phyloP scores from a whole-genome alignment of 2,329 filamentous ascomycete species.

The Penicillium olsonii region DNA sequence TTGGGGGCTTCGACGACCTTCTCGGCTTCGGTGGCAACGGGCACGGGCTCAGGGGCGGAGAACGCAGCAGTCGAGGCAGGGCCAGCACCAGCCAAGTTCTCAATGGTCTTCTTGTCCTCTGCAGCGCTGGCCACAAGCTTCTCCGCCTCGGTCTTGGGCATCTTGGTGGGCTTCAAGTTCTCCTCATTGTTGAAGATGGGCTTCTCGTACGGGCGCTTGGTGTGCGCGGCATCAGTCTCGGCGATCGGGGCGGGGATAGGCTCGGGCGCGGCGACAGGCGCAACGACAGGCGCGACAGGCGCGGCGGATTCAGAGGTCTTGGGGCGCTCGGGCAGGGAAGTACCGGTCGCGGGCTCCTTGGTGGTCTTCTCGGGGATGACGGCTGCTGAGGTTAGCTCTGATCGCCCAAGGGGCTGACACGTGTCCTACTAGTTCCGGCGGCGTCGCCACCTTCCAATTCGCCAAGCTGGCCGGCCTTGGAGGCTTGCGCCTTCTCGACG shows the following conservation, averaged over 20 bases:
- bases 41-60: slow-evolving; percentile 21
- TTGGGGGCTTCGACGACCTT: slow-evolving; percentile 5
- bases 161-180: slow-evolving; percentile 35
- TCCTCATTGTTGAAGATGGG: slow-evolving; percentile 33
- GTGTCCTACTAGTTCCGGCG: slow-evolving; percentile 21
- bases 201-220: slow-evolving; percentile 41
- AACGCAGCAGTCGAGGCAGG: slow-evolving; percentile 24
- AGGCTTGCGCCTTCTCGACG: slow-evolving; percentile 25
- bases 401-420: slow-evolving; percentile 1
- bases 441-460: slow-evolving; percentile 16
- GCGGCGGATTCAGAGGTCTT: slow-evolving; percentile 15
- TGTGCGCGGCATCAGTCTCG: slow-evolving; percentile 26
- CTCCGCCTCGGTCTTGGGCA: slow-evolving; percentile 36
- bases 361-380: slow-evolving; percentile 23
- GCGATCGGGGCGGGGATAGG: background rate
- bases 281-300: slow-evolving; percentile 11
- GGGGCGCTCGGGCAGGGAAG: slow-evolving; percentile 12
- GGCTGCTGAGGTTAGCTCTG: slow-evolving; percentile 10
- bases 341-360: slow-evolving; percentile 20
- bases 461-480: slow-evolving; percentile 22
- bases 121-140: slow-evolving; percentile 14
- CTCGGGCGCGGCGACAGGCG: slow-evolving; percentile 8
- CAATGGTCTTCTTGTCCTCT: slow-evolving; percentile 20
- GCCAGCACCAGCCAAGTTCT: slow-evolving; percentile 21
- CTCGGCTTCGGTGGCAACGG: slow-evolving; percentile 5